Evolutionary conservation across 805 yeast genomes (phyloP), one percentile per base, ranked within the genome.

Genomic region (Tetrapisispora namnaoensis): DNA sequence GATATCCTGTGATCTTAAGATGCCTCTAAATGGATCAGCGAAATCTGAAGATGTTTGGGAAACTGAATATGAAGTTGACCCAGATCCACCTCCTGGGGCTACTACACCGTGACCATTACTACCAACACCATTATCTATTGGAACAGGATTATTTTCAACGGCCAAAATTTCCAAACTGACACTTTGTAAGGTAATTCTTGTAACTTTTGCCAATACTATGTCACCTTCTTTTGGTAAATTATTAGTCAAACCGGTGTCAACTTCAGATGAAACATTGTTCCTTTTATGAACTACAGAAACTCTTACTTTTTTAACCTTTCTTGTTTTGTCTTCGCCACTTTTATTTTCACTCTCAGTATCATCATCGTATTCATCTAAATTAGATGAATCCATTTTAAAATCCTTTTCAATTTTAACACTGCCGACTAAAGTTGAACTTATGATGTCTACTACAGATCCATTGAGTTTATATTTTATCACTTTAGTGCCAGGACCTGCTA

Each of bases 11-110:
- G 85, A 73, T 58, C 98, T 72, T 43, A 90, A 82, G 8, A 88
- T 73, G 0, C 95, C 98, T 58, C 84, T 87, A 69, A 86, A 90
- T 21, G 85, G 85, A 60, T 90, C 96, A 2, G 96, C 96, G 34
- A 85, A 67, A 57, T 87, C 95, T 24, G 77, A 70, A 2, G 86
- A 74, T n/a, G 70, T 70, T 44, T 72, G 70, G 18, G 74, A 69
- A 16, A 66, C 63, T 2, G 74, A 69, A 43, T 70, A 67, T 5
- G 71, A 69, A 3, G 70, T 55, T 0, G 77, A 72, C 45, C 79
- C 80, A 14, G 82, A 72, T 0, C 84, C 85, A 22, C 80, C 81
- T 20, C 80, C 80, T 32, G 72, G 61, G 2, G 71, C 68, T 4
- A 65, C 59, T 11, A 57, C 51, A 17, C 70, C 70, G 22, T 61